A percentile compares a stretch with the other conserved stretches of the same genome.
Conservation (phyloP, 1,139 yeast genomes). For the Ashbya aceris region DNA sequence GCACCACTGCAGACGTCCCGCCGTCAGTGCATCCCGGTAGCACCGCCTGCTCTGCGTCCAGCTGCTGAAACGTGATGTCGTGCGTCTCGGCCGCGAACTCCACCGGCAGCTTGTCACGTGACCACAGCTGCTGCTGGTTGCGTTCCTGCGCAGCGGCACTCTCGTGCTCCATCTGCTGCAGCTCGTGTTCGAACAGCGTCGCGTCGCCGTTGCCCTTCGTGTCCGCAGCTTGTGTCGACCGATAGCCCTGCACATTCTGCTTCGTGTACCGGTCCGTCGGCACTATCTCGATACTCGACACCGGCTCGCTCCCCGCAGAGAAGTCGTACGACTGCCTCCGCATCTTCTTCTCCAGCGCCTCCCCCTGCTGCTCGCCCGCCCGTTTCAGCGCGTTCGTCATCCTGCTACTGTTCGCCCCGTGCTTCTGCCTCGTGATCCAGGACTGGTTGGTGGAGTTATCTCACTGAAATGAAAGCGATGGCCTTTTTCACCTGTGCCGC, state of each 20-base stretch:
- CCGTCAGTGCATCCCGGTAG: constrained; percentile 36
- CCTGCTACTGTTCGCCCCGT: background rate
- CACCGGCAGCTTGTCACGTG: constrained; percentile 44
- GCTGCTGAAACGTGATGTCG: constrained; percentile 76
- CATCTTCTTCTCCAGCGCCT: constrained; percentile 21
- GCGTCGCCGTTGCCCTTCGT: constrained; percentile 33
- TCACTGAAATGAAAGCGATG: too few species aligned
- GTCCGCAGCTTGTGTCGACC: constrained; percentile 14
- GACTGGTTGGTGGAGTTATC: too few species aligned
- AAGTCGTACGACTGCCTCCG: constrained; percentile 25
- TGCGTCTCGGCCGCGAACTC: constrained; percentile 39
- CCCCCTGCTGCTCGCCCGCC: constrained; percentile 18
- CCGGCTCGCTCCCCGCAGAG: constrained; percentile 29
- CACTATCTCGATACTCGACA: constrained; percentile 27
- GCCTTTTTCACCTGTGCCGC: too few species aligned
- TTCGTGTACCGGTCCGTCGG: constrained; percentile 25
- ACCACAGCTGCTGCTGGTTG: constrained; percentile 25
- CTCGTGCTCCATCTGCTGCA: constrained; percentile 46
- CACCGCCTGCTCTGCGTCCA: constrained; percentile 83
- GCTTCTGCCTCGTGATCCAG: too few species aligned
- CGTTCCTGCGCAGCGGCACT: constrained; percentile 21
- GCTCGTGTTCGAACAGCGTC: constrained; percentile 57
- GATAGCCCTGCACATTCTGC: constrained; percentile 25
- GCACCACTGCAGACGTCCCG: constrained; percentile 45
- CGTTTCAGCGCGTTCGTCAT: constrained; percentile 16